Evolutionary conservation across 2,329 filamentous ascomycete genomes (phyloP), one percentile per base, ranked within the genome.

Genomic region (Ceratocystiopsis minuta): DNA sequence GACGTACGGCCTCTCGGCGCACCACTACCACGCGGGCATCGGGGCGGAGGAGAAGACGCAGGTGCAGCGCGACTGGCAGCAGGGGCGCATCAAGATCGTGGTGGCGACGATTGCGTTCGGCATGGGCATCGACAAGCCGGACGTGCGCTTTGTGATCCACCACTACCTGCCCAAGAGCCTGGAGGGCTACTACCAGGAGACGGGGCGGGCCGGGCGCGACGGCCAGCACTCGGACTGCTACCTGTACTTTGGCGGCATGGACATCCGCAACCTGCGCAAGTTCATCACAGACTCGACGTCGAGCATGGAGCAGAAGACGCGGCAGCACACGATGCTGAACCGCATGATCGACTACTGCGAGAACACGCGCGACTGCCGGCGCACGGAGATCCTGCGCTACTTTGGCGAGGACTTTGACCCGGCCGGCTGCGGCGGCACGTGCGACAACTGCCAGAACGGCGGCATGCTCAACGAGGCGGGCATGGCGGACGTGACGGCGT

Each of bases 111-210:
- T 98, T 57, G 90, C 90, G 18, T 98, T 98, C 55, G 90, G 90
- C 7, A 98, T 98, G 90, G 90, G 90, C n/a, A 98, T 98, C 49
- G 90, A 98, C 64, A 98, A 98, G 58, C 75, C 87, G 1, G 81
- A 98, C 56, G 90, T 98, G 38, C 81, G 90, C 24, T 98, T 93
- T 56, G 90, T 98, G 32, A 84, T 98, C 35, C 92, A 98, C 55
- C 80, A 93, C 53, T 82, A 78, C 36, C 68, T 98, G 6, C 90
- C 90, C 1, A 96, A 98, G 60, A 95, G 85, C 52, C 64, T 98
- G 42, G 90, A 98, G 60, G 90, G 90, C 1, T 98, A 98, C 58
- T 98, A 98, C 54, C 90, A 98, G 56, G 90, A 98, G 58, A 98
- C 90, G 37, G 90, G 90, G 1, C 80, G 90, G 52, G 90, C 92